Base-by-base conservation (phyloP, 768 basidiomycete species). In the Cantharellus cinnabarinus region DNA sequence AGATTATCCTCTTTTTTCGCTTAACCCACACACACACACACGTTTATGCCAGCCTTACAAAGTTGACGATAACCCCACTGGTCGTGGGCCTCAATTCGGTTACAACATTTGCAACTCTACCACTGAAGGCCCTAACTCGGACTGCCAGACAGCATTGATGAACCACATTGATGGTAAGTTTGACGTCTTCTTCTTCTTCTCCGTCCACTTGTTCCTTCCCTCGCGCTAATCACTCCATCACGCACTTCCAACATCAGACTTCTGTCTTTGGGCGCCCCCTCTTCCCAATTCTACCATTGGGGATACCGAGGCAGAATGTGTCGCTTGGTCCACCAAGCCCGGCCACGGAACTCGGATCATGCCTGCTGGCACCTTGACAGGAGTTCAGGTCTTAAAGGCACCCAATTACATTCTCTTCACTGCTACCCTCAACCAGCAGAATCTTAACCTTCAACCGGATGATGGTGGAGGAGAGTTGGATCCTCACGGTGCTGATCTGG, bases 341-440 rank as follows among this genome's bases (percentile, higher is more conserved):
- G 59, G 59, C 41, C 56, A 60, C 38, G 65, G 65, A 3, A 62
- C 63, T 40, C 63, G 65, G 10, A 14, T 67, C 15, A 67, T 69
- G 53, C 68, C 68, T 1, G 50, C 59, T 2, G 67, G 67, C 39
- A 70, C 80, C n/a, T 78, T 86, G 64, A 73, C 71, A 1, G 80
- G 80, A 56, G 82, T 77, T 15, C 83, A 82, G 66, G 78, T 85
- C 66, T 74, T 85, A 3, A 73, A 78, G 62, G 85, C 85, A 0
- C 80, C 83, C n/a, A 80, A 82, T 67, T 87, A 79, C 67, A 73
- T 85, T 41, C 84, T 83, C 65, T 70, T 86, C 58, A 80, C 79
- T 42, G 87, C 82, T 72, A 62, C 66, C 57, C 71, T 72, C 40
- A 71, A 73, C 64, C 69, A 73, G 52, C 71, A 70, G 60, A 68